Base-by-base conservation (phyloP, 2,329 filamentous ascomycete genomes). In the Albifimbria verrucaria region DNA sequence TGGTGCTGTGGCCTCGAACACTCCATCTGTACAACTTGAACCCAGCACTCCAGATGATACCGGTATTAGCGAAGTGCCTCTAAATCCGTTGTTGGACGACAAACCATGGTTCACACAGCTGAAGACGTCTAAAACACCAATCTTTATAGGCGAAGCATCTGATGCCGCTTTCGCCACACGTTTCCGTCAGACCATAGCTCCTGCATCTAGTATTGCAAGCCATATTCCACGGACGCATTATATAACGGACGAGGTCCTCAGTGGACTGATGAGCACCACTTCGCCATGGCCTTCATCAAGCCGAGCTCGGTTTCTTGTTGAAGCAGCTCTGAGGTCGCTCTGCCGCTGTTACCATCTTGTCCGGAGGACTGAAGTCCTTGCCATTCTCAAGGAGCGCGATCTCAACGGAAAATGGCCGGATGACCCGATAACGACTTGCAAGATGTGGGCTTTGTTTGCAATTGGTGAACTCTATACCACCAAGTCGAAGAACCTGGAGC, bases 81-180 rank as follows among this genome's bases (percentile, higher is more conserved):
- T 47, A 12, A 52, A 55, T 23, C 53, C 39, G 18, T 51, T 57
- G 5, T 32, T 57, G 2, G 51, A 55, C 4, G 53, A 57, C 4
- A 52, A 36, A 1, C 39, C 25, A 10, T 57, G 53, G 53, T 57
- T 57, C 21, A 24, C 51, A 3, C 53, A 51, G 25, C 26, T 45
- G 12, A 53, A 48, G 32, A 50, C 49, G 24, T 57, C 53, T 3
- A 36, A 53, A 23, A 52, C 51, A 7, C 53, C 53, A 3, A 57
- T 55, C 20, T 51, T 48, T 41, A 57, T 57, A 15, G 53, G 53
- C 2, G 55, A 57, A 47, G 49, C 55, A 36, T 46, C 53, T 7
- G 55, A 57, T 18, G 55, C 55, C 6, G 53, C 55, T 6, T 57
- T 57, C 48, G 55, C 53, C 3, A 57, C 55, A 4, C 51, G 55